These are phyloP conservation scores for Penicillium cosmopolitanum DNA, from an alignment of 495 filamentous ascomycete species.

Conservation along the genomic window DNA sequence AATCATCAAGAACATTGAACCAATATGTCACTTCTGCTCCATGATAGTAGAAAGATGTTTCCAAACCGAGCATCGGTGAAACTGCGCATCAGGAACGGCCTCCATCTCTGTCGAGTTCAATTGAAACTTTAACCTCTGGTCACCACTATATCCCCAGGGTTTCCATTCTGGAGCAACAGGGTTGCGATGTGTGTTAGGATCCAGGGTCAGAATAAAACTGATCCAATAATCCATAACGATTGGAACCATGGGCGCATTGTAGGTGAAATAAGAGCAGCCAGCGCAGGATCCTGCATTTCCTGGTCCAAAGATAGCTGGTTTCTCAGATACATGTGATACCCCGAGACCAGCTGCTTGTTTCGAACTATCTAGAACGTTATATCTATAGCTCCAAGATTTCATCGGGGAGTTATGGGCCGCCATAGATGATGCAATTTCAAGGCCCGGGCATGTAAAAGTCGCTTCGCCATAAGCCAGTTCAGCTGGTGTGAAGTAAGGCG, in stretches of 20 bases:
- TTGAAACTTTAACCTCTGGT: constrained; percentile 45
- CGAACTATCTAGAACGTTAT: constrained; percentile 59
- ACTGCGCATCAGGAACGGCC: constrained; percentile 42
- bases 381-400: constrained; percentile 61
- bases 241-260: constrained; percentile 52
- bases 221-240: constrained; percentile 64
- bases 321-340: constrained; percentile 66
- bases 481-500: constrained; percentile 58
- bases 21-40: constrained; percentile 20
- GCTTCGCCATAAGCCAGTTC: constrained; percentile 66
- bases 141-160: constrained; percentile 31
- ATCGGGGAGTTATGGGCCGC: constrained; percentile 36
- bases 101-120: constrained; percentile 61
- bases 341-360: constrained; percentile 56
- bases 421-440: constrained; percentile 43
- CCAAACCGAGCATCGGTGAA: constrained; percentile 51
- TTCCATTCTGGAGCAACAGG: constrained; percentile 49
- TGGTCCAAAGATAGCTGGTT: constrained; percentile 57
- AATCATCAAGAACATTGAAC: neutral
- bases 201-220: constrained; percentile 61
- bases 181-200: constrained; percentile 58
- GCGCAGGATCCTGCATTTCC: constrained; percentile 25
- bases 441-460: constrained; percentile 66
- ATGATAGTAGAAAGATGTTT: constrained; percentile 20
- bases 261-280: constrained; percentile 24